Evolutionary conservation across 192 early-diverging fungal genomes (phyloP).

Genomic region (Backusella tarrabulga): DNA sequence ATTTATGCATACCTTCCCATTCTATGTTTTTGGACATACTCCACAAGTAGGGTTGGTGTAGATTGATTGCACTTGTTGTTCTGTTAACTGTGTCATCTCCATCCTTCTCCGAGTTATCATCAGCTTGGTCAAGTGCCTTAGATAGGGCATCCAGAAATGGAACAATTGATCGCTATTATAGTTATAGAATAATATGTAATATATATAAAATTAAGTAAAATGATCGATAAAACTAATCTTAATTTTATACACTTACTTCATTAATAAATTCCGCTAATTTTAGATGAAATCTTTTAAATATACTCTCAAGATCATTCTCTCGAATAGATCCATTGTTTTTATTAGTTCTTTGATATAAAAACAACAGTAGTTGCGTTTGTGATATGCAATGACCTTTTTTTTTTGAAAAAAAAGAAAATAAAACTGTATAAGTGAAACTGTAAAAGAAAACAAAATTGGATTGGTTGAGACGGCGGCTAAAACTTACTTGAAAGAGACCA

Average conservation of each 20-base stretch:
- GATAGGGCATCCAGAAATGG: slow-evolving; percentile 4
- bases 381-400: background rate
- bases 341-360: background rate
- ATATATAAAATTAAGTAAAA: background rate
- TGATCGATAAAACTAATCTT: background rate
- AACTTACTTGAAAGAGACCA: slow-evolving; percentile 15
- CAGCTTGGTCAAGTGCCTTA: background rate
- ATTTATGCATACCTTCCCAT: slow-evolving; percentile 3
- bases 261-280: slow-evolving; percentile 6
- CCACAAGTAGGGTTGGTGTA: background rate
- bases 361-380: background rate
- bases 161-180: background rate
- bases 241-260: background rate
- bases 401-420: background rate
- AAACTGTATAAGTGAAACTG: background rate
- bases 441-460: background rate
- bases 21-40: background rate
- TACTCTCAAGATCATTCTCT: background rate
- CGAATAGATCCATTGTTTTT: background rate
- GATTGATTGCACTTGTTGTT: background rate
- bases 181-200: background rate
- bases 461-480: background rate
- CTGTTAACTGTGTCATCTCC: background rate
- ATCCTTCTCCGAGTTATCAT: background rate
- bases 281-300: background rate